Conservation (phyloP, 768 basidiomycete species). For the Solioccasus polychromus region DNA sequence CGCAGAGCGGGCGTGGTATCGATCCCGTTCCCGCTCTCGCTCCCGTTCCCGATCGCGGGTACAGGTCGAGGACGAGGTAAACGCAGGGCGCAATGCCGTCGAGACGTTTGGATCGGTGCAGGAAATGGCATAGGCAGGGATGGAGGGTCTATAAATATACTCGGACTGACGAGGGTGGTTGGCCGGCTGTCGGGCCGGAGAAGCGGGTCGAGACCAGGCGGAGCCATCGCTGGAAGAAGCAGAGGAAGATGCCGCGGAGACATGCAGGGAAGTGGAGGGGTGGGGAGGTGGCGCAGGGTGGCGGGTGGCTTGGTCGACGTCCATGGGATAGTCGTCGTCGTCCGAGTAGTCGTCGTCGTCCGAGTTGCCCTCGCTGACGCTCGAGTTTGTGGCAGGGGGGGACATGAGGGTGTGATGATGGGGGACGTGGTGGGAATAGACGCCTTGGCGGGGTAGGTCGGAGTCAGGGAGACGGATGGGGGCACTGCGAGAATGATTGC, state of each 20-base stretch:
- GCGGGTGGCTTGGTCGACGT: constrained; percentile 25
- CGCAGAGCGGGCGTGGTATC: constrained; percentile 13
- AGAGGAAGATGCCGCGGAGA: constrained; percentile 22
- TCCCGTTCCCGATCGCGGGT: constrained; percentile 22
- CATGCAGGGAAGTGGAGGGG: constrained; percentile 6
- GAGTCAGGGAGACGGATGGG: constrained; percentile 23
- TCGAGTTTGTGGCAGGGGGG: constrained; percentile 29
- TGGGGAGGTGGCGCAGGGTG: constrained; percentile 5
- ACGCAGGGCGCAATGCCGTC: constrained; percentile 32
- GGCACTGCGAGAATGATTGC: constrained; percentile 51
- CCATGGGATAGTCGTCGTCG: constrained; percentile 24
- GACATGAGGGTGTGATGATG: constrained; percentile 24
- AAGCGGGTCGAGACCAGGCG: constrained; percentile 25
- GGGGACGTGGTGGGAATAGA: constrained; percentile 15
- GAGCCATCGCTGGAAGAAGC: constrained; percentile 24
- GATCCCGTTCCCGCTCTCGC: constrained; percentile 18
- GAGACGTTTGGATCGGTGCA: constrained; percentile 34
- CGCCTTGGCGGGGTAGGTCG: constrained; percentile 9
- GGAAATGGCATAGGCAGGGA: constrained; percentile 31
- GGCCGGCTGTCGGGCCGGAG: constrained; percentile 29
- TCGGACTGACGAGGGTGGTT: too few relatives aligned
- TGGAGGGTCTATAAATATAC: constrained; percentile 29
- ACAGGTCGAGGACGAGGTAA: constrained; percentile 24
- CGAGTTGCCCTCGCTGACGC: constrained; percentile 27
- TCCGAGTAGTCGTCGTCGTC: constrained; percentile 28